Conservation (phyloP, 768 basidiomycete genomes). For the Suillus hirtellus region DNA sequence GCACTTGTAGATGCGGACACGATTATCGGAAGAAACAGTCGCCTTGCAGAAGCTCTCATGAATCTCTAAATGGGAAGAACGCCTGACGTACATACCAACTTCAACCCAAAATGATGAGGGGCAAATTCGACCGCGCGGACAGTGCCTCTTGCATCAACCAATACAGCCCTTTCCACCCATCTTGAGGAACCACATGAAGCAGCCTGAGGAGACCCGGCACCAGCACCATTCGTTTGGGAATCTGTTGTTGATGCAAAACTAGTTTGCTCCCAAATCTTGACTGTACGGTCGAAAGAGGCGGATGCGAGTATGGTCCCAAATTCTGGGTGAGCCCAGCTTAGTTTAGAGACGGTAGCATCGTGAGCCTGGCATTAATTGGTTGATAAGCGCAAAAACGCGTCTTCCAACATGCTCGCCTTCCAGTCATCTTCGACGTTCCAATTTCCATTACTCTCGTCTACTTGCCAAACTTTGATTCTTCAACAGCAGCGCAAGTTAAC, state of each 20-base stretch:
- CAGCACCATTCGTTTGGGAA: conserved; percentile 26
- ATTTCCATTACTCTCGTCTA: conserved; percentile 68
- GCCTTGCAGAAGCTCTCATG: conserved; percentile 51
- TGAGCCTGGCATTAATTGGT: conserved; percentile 69
- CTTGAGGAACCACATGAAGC: conserved; percentile 39
- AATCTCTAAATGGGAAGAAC: neutral
- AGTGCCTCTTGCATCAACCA: conserved; percentile 84
- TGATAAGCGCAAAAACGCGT: conserved; percentile 9
- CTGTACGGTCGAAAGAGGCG: conserved; percentile 86
- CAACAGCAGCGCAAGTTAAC: conserved; percentile 17
- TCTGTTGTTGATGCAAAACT: conserved; percentile 31
- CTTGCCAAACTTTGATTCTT: conserved; percentile 85
- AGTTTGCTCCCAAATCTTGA: conserved; percentile 88
- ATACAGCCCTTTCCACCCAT: conserved; percentile 74
- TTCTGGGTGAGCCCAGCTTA: conserved; percentile 92
- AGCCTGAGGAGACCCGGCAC: conserved; percentile 15
- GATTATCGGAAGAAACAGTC: conserved; percentile 83
- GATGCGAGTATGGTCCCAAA: conserved; percentile 88
- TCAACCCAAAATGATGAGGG: conserved; percentile 84
- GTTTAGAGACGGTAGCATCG: conserved; percentile 81
- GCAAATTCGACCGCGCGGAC: conserved; percentile 86
- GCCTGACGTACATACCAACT: conserved; percentile 60
- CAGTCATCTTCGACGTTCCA: conserved; percentile 88
- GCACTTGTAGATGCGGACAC: conserved; percentile 88
- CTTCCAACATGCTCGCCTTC: conserved; percentile 57